Evolutionary conservation across 352 stramenopile species (phyloP).

Genomic region (Pythium vanterpoolii): DNA sequence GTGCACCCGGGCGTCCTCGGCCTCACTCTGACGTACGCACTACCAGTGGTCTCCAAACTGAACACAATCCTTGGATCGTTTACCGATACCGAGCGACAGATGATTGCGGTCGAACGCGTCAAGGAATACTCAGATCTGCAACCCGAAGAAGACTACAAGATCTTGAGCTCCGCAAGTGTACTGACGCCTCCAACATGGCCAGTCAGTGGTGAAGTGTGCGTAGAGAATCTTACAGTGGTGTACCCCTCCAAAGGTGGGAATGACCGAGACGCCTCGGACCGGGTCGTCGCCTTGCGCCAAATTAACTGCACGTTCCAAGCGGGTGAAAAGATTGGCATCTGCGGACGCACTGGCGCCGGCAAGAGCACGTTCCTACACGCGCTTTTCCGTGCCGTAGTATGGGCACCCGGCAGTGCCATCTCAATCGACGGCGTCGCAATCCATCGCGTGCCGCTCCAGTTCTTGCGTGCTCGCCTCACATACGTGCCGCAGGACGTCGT

Average conservation of each 20-base stretch:
- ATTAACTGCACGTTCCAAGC: conserved; percentile 45
- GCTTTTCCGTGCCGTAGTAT: conserved; percentile 71
- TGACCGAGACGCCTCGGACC: background rate
- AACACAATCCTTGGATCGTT: conserved; percentile 84
- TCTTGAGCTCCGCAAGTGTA: background rate
- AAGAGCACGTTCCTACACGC: conserved; percentile 87
- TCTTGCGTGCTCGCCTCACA: conserved; percentile 65
- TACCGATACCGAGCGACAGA: conserved; percentile 87
- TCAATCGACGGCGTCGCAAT: conserved; percentile 75
- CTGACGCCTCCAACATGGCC: conserved; percentile 36
- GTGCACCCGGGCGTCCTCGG: conserved; percentile 77
- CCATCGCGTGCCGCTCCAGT: conserved; percentile 47
- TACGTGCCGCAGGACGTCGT: conserved; percentile 85
- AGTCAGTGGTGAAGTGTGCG: conserved; percentile 39
- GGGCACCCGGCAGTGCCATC: conserved; percentile 46
- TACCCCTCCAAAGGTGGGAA: conserved; percentile 20
- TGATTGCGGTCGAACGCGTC: conserved; percentile 90
- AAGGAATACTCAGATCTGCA: conserved; percentile 73
- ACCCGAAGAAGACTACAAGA: conserved; percentile 30
- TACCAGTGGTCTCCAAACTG: conserved; percentile 87
- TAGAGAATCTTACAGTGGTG: conserved; percentile 48
- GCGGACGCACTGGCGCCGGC: conserved; percentile 87
- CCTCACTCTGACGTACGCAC: conserved; percentile 89
- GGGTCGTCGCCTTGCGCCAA: conserved; percentile 35
- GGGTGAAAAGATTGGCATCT: conserved; percentile 77